phyloP scores from a whole-genome alignment of 176 grass and related monocot species.

The Juncus inflexus region DNA sequence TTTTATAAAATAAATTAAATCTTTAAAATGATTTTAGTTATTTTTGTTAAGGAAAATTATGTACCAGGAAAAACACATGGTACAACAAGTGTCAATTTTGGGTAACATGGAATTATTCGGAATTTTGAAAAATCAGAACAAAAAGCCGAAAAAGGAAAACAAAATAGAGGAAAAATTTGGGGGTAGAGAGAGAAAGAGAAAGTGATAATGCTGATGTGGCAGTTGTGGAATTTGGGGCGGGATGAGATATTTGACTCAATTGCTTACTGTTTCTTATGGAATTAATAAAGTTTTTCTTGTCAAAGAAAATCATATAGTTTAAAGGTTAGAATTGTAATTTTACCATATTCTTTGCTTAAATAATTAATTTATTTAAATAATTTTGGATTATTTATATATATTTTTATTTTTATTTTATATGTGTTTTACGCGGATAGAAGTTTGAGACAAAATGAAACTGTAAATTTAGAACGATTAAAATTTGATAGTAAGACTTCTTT shows the following conservation, averaged over 20 bases:
- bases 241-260: constrained; percentile 89
- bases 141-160: not conserved
- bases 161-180: not conserved
- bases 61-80: constrained; percentile 81
- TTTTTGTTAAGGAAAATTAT: constrained; percentile 59
- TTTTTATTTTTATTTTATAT: constrained; percentile 8
- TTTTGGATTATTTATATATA: constrained; percentile 14
- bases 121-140: constrained; percentile 30
- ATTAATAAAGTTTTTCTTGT: constrained; percentile 57
- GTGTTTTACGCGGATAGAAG: constrained; percentile 80
- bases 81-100: constrained; percentile 84
- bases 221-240: constrained; percentile 88
- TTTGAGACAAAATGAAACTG: constrained; percentile 71
- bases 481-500: constrained; percentile 72
- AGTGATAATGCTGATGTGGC: constrained; percentile 31
- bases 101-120: constrained; percentile 90
- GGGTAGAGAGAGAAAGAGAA: constrained; percentile 17
- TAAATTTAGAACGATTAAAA: constrained; percentile 73
- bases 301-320: constrained; percentile 76
- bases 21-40: constrained; percentile 20
- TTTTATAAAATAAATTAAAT: not conserved
- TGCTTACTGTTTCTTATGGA: constrained; percentile 72
- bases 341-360: not conserved
- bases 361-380: not conserved
- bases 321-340: constrained; percentile 46